Conservation (phyloP, 345 rosid genomes). For the Boechera stricta region DNA sequence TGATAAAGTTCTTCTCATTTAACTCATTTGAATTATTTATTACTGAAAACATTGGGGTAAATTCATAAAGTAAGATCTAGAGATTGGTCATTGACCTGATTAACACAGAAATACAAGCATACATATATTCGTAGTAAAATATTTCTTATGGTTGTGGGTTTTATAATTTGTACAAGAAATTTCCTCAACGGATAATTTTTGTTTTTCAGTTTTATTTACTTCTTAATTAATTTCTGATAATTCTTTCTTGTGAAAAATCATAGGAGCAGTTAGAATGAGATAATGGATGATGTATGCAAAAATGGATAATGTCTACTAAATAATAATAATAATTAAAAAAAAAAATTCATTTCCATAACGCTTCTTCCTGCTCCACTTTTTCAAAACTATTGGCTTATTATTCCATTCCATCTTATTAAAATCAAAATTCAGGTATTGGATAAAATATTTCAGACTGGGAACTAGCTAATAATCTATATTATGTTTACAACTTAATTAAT, state of each 20-base stretch:
- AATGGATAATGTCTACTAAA: constrained; percentile 37
- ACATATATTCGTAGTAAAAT: neutral
- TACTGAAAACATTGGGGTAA: neutral
- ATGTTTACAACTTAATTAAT: neutral
- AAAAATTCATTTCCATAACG: neutral
- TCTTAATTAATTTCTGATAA: neutral
- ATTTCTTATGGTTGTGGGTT: neutral
- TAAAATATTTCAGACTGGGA: neutral
- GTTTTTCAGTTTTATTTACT: neutral
- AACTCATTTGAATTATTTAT: neutral
- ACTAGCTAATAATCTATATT: neutral
- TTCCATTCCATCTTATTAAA: neutral
- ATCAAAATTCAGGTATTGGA: neutral
- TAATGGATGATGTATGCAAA: constrained; percentile 44
- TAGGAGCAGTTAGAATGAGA: constrained; percentile 50
- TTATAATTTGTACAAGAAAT: neutral
- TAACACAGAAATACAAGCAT: neutral
- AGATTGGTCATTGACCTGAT: neutral
- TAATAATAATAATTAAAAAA: neutral
- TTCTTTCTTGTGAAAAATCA: neutral
- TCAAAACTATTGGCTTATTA: constrained; percentile 25
- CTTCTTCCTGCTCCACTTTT: constrained; percentile 50
- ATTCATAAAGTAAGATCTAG: neutral
- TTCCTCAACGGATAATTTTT: neutral
- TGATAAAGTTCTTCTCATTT: neutral